phyloP scores from a whole-genome alignment of 2,329 filamentous ascomycete genomes.

The Tolypocladium tropicale region DNA sequence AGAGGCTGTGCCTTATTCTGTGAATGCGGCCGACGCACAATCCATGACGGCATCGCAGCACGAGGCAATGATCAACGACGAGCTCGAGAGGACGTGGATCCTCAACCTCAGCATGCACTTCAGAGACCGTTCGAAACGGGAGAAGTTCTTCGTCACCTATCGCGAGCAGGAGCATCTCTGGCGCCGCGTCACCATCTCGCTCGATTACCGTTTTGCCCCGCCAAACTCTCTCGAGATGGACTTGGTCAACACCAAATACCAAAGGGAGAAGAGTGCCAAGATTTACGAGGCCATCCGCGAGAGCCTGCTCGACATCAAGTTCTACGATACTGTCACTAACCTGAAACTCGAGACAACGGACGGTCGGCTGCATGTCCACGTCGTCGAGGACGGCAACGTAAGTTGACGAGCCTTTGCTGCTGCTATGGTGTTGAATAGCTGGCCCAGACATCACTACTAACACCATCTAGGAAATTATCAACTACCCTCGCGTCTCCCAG shows the following conservation, averaged over 20 bases:
- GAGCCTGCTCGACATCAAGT: slow-evolving; percentile 85
- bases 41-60: slow-evolving; percentile 45
- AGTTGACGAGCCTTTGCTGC: slow-evolving; percentile 16
- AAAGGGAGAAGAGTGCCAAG: slow-evolving; percentile 83
- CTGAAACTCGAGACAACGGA: slow-evolving; percentile 85
- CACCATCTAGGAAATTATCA: slow-evolving; percentile 62
- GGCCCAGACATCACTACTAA: slow-evolving; percentile 8
- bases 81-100: slow-evolving; percentile 86
- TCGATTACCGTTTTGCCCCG: slow-evolving; percentile 79
- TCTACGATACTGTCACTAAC: slow-evolving; percentile 93
- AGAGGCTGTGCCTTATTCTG: slow-evolving; percentile 14
- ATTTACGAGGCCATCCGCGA: slow-evolving; percentile 94
- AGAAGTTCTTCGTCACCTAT: slow-evolving; percentile 98
- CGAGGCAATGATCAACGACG: slow-evolving; percentile 59
- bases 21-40: slow-evolving; percentile 25
- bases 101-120: slow-evolving; percentile 98
- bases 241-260: slow-evolving; percentile 64
- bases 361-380: slow-evolving; percentile 84
- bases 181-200: slow-evolving; percentile 83
- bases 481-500: slow-evolving; percentile 64
- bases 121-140: slow-evolving; percentile 78
- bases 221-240: slow-evolving; percentile 79
- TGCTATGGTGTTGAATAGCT: neutral
- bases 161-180: slow-evolving; percentile 69
- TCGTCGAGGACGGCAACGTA: slow-evolving; percentile 87